Conservation (phyloP, 495 filamentous ascomycete genomes). For the Astrothelium macrocarpum region DNA sequence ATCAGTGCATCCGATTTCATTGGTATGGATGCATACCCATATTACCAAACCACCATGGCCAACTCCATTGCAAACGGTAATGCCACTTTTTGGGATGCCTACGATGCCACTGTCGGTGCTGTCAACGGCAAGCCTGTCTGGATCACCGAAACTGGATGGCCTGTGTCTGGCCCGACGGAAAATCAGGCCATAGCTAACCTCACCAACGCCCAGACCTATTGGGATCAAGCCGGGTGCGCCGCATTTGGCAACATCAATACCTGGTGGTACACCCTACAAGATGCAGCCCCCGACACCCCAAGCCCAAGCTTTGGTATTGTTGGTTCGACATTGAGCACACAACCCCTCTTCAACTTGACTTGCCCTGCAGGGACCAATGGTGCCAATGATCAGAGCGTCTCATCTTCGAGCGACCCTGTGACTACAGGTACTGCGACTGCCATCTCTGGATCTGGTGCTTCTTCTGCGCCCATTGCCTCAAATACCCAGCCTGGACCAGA, state of each 20-base stretch:
- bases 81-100: constrained; percentile 52
- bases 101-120: constrained; percentile 46
- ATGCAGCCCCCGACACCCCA: constrained; percentile 45
- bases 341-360: constrained; percentile 27
- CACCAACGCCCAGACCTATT: constrained; percentile 69
- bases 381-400: not conserved
- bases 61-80: constrained; percentile 57
- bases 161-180: constrained; percentile 53
- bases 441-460: not conserved
- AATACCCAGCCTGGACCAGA: constrained; percentile 1
- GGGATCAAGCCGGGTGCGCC: constrained; percentile 67
- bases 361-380: constrained; percentile 16
- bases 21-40: constrained; percentile 56
- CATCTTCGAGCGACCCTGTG: not conserved
- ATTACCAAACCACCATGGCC: constrained; percentile 58
- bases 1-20: constrained; percentile 64
- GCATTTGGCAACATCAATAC: constrained; percentile 58
- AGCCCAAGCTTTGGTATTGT: constrained; percentile 63
- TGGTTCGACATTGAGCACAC: constrained; percentile 38
- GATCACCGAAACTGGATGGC: constrained; percentile 89
- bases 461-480: not conserved
- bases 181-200: constrained; percentile 52
- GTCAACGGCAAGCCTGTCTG: constrained; percentile 63
- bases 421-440: not conserved
- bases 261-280: constrained; percentile 71